Conservation (phyloP, 495 filamentous ascomycete species). For the Endocarpon pusillum region DNA sequence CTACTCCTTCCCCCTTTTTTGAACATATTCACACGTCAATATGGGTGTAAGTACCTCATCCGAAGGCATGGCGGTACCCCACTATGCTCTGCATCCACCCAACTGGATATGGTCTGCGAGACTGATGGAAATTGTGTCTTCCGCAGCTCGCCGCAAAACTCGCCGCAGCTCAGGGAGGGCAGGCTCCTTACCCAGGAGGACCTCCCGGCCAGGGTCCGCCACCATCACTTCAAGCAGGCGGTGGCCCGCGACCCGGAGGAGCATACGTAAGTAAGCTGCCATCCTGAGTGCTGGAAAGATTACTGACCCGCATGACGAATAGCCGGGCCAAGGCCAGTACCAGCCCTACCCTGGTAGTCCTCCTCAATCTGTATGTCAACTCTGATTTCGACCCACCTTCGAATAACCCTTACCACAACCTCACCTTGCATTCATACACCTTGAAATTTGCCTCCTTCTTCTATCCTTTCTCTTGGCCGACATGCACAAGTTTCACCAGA, state of each 20-base stretch:
- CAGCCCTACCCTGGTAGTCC: conserved; percentile 26
- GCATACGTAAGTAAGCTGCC: neutral
- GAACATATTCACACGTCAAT: too few species aligned
- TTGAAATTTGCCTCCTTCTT: conserved; percentile 1
- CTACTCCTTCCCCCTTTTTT: too few species aligned
- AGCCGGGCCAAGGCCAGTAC: conserved; percentile 15
- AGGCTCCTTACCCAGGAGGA: conserved; percentile 18
- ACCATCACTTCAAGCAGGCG: conserved; percentile 25
- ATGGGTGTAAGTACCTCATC: conserved; percentile 2
- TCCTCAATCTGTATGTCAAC: conserved; percentile 24
- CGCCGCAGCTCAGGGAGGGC: conserved; percentile 20
- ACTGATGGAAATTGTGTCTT: neutral
- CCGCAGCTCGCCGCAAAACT: conserved; percentile 29
- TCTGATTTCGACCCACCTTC: conserved; percentile 2
- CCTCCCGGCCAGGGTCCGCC: conserved; percentile 10
- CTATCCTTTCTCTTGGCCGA: conserved; percentile 4
- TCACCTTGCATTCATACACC: conserved; percentile 2
- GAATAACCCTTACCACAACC: conserved; percentile 3
- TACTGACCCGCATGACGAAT: conserved; percentile 6
- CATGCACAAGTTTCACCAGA: conserved; percentile 3
- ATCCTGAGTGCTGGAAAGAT: conserved; percentile 1
- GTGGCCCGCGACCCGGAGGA: conserved; percentile 21
- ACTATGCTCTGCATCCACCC: neutral
- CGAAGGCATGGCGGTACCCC: too few species aligned
- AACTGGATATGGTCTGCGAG: neutral